A percentile compares a stretch with the other conserved stretches of the same genome.
These are phyloP conservation scores for Dipteronia sinensis DNA, from an alignment of 345 rosid genomes.

Conservation along the genomic window DNA sequence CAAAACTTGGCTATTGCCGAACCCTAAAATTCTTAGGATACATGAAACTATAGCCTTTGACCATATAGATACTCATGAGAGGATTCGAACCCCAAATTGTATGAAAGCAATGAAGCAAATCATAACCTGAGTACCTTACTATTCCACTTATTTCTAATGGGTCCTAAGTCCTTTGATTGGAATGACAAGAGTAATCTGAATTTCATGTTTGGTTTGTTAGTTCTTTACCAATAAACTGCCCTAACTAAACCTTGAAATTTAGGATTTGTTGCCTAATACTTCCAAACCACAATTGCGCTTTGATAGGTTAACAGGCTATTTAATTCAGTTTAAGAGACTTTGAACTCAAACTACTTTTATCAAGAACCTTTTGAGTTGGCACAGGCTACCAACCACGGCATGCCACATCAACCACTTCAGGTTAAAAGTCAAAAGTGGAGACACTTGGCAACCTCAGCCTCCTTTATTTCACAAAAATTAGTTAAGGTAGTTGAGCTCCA, in stretches of 20 bases:
- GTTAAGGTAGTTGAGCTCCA: constrained; percentile 60
- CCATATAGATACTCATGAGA: no score
- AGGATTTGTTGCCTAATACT: not conserved
- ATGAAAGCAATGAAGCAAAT: no score
- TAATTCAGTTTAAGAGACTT: not conserved
- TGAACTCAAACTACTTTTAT: not conserved
- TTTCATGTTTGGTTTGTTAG: not conserved
- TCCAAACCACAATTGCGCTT: not conserved
- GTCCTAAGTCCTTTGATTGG: not conserved
- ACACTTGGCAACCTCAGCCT: constrained; percentile 17
- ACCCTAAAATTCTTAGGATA: no score
- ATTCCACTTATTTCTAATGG: no score
- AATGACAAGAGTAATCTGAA: not conserved
- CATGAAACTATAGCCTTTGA: no score
- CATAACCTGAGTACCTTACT: no score
- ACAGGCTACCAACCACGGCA: not conserved
- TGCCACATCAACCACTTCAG: not conserved
- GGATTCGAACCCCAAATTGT: no score
- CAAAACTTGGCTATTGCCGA: no score
- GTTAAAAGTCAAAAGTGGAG: constrained; percentile 19
- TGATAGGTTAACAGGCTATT: not conserved
- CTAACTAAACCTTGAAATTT: not conserved
- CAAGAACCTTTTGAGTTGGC: not conserved
- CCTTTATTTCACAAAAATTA: constrained; percentile 16
- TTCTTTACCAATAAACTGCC: not conserved